Evolutionary conservation across 2,329 filamentous ascomycete species (phyloP), one percentile per base, ranked within the genome.

Genomic region (Endoconidiophora laricicola): DNA sequence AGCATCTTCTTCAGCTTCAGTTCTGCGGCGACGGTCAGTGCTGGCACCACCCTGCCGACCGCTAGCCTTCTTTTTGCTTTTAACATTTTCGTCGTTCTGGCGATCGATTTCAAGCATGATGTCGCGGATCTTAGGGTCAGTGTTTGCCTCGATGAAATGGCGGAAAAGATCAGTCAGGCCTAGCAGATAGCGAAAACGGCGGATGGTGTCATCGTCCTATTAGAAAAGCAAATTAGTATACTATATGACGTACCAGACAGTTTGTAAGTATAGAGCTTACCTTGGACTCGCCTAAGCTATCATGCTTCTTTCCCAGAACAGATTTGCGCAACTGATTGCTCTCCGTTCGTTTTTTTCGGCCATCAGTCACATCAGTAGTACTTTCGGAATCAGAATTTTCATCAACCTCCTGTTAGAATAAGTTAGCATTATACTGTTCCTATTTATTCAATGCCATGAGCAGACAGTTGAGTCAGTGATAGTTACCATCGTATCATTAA

Each of bases 61-160:
- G 48, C 78, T 78, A 38, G 76, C 81, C 58, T 87, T 88, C 65
- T 86, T 86, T 7, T 72, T 72, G n/a, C 38, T 24, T 55, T 74
- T 82, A 38, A 72, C 70, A 26, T 78, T 75, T 57, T 87, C 85
- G 10, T 76, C 80, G 62, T 96, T 93, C 62, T 94, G 88, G 44
- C 86, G 81, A 65, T 98, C 91, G 60, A 96, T 95, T 65, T 95
- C 86, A 46, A 77, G 75, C 74, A 96, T 91, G 58, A 95, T 86
- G 52, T 94, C 85, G 59, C 90, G 85, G 60, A 96, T 91, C 59
- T 85, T 86, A 14, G 91, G 90, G 61, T 98, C 88, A 4, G 88
- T 90, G 61, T 95, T 98, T 6, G 87, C 86, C 62, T 96, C 88
- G 67, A 98, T 98, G 65, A 98, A 98, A 67, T 98, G 91, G 56